Base-by-base conservation (phyloP, 805 yeast species). In the Hanseniaspora vineae region DNA sequence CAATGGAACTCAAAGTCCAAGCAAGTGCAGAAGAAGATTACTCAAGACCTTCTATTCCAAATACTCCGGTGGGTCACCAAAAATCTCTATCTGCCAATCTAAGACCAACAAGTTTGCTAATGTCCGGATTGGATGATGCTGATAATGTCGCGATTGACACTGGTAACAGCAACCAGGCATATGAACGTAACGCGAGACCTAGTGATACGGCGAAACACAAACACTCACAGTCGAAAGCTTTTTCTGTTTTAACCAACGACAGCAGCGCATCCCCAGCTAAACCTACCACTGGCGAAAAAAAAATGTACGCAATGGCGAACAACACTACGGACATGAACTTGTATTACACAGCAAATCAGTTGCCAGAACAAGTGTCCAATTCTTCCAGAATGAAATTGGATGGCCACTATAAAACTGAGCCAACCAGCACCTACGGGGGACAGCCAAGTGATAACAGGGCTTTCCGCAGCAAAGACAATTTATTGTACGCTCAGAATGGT, bases 341-440 rank as follows among this genome's bases (percentile, higher is more conserved):
- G 8, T 62, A 54, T 43, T 56, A 58, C 3, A 62, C 66, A 4
- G 66, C 66, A 2, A 55, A 57, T 35, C 64, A 61, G 37, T 55
- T 58, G 39, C 55, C 52, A n/a, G 31, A 42, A 15, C 40, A 37
- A 15, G 17, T n/a, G 4, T 23, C 29, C 6, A 23, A 23, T 8
- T 23, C 29, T 23, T 23, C 29, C 4, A 23, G 29, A 23, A 5
- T 33, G 37, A 5, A 10, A 5, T 10, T 33, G 37, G 37, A 33
- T 12, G 15, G 37, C 9, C 15, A 33, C 3, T 4, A 5, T 4
- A 23, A 23, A 23, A 23, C 29, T 23, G 29, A 23, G 29, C 29
- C 29, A 8, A 8, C 29, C 4, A 23, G 29, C 29, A 4, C 4
- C 4, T 8, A 23, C 29, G 29, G 29, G 8, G 29, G 8, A 5